phyloP scores from a whole-genome alignment of 805 yeast genomes.

The Hanseniaspora jakobsenii region DNA sequence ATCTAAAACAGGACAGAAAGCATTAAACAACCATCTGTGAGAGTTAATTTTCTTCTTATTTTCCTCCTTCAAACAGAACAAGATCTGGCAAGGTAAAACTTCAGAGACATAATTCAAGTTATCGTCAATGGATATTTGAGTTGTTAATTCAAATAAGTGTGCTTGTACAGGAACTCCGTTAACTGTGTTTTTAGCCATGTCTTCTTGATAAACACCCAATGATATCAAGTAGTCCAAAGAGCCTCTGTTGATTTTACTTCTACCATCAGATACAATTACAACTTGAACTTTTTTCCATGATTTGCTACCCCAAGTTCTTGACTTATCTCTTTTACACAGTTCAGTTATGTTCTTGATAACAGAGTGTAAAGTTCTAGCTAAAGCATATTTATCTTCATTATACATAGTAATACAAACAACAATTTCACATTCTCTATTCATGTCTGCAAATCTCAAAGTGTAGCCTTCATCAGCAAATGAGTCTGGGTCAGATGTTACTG shows the following conservation, averaged over 20 bases:
- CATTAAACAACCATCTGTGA: conserved; percentile 95
- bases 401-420: conserved; percentile 93
- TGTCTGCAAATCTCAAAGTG: conserved; percentile 71
- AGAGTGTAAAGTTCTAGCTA: conserved; percentile 89
- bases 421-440: conserved; percentile 82
- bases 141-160: conserved; percentile 89
- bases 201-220: conserved; percentile 93
- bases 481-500: conserved; percentile 89
- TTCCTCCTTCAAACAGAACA: conserved; percentile 84
- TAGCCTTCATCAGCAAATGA: conserved; percentile 70
- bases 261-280: conserved; percentile 83
- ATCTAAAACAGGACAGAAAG: conserved; percentile 79
- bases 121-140: conserved; percentile 86
- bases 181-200: conserved; percentile 88
- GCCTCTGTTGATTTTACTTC: conserved; percentile 74
- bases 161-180: conserved; percentile 86
- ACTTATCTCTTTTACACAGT: conserved; percentile 64
- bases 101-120: conserved; percentile 83
- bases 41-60: conserved; percentile 92
- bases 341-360: conserved; percentile 88
- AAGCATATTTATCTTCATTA: conserved; percentile 81
- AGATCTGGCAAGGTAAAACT: conserved; percentile 85
- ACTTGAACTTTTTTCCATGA: conserved; percentile 97
- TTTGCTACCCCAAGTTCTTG: conserved; percentile 88
- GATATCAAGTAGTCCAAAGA: conserved; percentile 83